phyloP scores from a whole-genome alignment of 345 rosid species.

The Gossypium ekmanianum region DNA sequence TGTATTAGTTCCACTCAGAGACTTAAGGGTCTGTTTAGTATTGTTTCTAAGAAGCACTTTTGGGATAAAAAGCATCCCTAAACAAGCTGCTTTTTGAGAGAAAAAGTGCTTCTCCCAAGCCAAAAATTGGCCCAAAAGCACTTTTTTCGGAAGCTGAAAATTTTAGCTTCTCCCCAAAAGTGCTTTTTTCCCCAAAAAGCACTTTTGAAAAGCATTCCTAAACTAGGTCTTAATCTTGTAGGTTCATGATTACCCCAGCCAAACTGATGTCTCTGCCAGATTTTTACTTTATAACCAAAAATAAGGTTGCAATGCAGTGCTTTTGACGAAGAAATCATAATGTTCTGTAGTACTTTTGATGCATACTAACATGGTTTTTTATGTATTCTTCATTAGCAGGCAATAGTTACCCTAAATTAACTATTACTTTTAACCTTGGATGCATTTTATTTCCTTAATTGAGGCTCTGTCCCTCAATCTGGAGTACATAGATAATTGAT shows the following conservation, averaged over 20 bases:
- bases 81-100: too few relatives aligned
- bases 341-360: neutral
- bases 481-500: neutral
- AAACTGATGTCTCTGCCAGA: neutral
- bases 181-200: too few relatives aligned
- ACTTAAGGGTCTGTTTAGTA: neutral
- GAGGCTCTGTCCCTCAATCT: neutral
- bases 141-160: too few relatives aligned
- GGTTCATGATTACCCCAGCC: neutral
- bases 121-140: too few relatives aligned
- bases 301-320: neutral
- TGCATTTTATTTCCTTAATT: slow-evolving; percentile 3
- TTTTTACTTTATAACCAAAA: neutral
- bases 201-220: too few relatives aligned
- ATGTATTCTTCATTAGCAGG: slow-evolving; percentile 5
- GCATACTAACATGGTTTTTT: neutral
- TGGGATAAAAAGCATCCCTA: too few relatives aligned
- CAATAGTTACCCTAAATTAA: neutral
- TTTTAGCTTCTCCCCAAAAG: too few relatives aligned
- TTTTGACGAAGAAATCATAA: neutral
- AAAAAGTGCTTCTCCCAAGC: too few relatives aligned
- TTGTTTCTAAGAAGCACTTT: too few relatives aligned
- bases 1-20: neutral
- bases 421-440: neutral
- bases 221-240: too few relatives aligned